Evolutionary conservation across 148 eudicot genomes (phyloP), one percentile per base, ranked within the genome.

Genomic region (Polygonum maritimum): DNA sequence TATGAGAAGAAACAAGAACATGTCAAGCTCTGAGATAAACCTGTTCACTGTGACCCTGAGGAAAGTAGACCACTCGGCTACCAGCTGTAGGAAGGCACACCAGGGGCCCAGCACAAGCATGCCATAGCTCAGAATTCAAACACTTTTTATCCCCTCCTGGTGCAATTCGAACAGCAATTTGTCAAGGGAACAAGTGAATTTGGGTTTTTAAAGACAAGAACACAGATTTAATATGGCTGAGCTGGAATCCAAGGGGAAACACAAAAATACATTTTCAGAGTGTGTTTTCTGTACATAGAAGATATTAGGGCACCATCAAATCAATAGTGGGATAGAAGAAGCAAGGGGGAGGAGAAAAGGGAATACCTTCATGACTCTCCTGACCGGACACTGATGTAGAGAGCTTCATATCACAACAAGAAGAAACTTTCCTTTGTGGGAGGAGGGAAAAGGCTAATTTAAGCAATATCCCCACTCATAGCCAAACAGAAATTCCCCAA

Each of bases 31-130:
- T 15, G 71, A 72, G 36, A 22, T 26, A 38, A 73, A 93, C 98
- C 97, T 93, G 98, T 80, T 93, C 98, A 80, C 98, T 93, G 55
- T 93, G 98, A 83, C 98, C 98, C 89, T 93, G 98, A 79, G 98
- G 98, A 63, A 93, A 91, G 90, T 93, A 93, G 74, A 91, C 94
- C 80, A 93, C 98, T 10, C 94, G 92, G 78, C 86, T 88, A 47
- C 97, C 97, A 3, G 90, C 86, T 0, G 86, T 82, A 21, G 97
- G 98, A 54, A 93, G 84, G 69, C 91, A 89, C 83, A 93, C 98
- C 44, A 93, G 83, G 79, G 98, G 98, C 36, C 98, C 98, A 65
- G 98, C 98, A 83, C 98, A 93, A 72, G 98, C 98, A 86, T 93
- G 98, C 98, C 98, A 93, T 81, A 93, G 84, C 84, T 93, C 98